Percentiles rank a stretch among this genome's conserved stretches.
These are phyloP conservation scores for Ochromonadaceae sp. DNA, from an alignment of 352 stramenopile species.

Conservation along the genomic window DNA sequence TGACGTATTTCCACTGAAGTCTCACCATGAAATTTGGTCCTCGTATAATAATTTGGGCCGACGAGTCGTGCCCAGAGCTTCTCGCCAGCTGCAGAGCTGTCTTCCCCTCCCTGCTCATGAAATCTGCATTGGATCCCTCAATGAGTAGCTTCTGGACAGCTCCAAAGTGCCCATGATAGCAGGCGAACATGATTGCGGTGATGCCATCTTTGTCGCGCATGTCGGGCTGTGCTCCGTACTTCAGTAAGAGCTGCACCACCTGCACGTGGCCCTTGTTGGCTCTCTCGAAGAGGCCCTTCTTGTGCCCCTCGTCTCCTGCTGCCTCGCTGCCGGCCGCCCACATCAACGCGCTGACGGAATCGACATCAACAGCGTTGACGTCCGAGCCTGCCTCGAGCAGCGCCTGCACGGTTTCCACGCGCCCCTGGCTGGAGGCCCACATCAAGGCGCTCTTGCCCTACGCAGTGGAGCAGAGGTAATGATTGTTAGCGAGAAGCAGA, in stretches of 20 bases:
- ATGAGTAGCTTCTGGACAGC: background rate
- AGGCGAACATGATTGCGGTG: slow-evolving; percentile 3
- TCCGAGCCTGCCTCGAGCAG: background rate
- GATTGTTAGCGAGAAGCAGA: no score
- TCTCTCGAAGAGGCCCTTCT: background rate
- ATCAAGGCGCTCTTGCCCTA: background rate
- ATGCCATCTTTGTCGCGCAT: background rate
- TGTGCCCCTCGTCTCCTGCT: background rate
- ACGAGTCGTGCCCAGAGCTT: background rate
- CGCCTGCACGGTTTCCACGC: background rate
- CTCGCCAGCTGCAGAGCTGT: background rate
- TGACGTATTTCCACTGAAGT: no score
- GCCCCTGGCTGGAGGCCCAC: background rate
- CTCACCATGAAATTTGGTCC: background rate
- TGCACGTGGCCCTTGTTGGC: background rate
- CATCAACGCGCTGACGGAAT: background rate
- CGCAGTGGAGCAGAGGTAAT: no score
- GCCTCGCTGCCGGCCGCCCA: background rate
- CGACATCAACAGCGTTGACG: background rate
- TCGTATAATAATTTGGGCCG: background rate
- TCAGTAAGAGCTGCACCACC: background rate
- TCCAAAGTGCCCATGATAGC: background rate
- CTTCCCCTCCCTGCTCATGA: background rate
- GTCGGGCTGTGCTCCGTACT: background rate
- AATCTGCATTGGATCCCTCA: background rate